Base-by-base conservation (phyloP, 768 basidiomycete genomes). In the Dioszegia aurantiaca region DNA sequence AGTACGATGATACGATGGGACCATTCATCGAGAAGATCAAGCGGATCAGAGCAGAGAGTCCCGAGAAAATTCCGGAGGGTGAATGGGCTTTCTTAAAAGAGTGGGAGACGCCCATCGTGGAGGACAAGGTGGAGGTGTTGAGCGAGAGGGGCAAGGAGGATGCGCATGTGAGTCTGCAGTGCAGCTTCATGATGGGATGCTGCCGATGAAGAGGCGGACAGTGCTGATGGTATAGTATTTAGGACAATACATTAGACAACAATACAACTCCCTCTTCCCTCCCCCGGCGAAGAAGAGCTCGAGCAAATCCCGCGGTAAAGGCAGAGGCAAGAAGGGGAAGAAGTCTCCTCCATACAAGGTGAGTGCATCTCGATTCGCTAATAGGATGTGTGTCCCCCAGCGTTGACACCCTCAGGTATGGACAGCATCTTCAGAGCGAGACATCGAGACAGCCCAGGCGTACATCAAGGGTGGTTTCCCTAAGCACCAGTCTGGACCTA, bases 401-500 rank as follows among this genome's bases (percentile, higher is more conserved):
- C n/a, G n/a, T n/a, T n/a, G n/a, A n/a, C n/a, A n/a, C n/a, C n/a
- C n/a, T n/a, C 56, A 75, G 68, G 64, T 78, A 23, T 78, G 77
- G 77, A 75, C 77, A 6, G 78, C 78, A 2, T 72, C 68, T 3
- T 75, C 75, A 1, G 45, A 47, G 3, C 56, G 78, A 10, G 78
- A 79, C 55, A 69, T 79, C 64, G 71, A 68, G 3, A 68, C 77
- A 6, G 72, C 76, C 24, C 67, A 75, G 55, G 64, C 74, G 0
- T 78, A 70, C 64, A 77, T 78, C 59, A 62, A 67, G 28, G 78
- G 78, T 21, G 64, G 72, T 16, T 77, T 78, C 67, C 78, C 77
- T 2, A 51, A 64, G 14, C 74, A 75, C 54, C 78, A 79, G 49
- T 67, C 69, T 0, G 78, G 78, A 16, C 56, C 67, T 10, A 71